Percentiles rank a stretch among this genome's conserved stretches.
These are phyloP conservation scores for Panicum miliaceum DNA, from an alignment of 176 grass and related monocot species.

Conservation along the genomic window DNA sequence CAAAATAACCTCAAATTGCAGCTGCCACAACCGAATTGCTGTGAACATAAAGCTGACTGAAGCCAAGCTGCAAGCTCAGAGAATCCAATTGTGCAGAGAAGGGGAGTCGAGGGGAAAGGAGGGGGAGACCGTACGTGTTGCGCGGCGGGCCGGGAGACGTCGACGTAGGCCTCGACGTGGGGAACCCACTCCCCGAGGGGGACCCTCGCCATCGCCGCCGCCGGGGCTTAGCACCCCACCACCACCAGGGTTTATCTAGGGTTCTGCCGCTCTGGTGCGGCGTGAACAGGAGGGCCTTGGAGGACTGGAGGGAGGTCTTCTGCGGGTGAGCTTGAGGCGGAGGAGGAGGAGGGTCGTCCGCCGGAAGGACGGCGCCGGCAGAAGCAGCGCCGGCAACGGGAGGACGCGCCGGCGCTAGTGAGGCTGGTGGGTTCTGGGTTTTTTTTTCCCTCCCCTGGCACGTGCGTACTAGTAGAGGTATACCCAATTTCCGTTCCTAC, in stretches of 20 bases:
- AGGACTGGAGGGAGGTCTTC: background rate
- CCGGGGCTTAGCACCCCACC: background rate
- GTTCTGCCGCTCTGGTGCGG: constrained; percentile 31
- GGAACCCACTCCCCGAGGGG: constrained; percentile 59
- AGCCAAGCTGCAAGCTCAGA: background rate
- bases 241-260: constrained; percentile 49
- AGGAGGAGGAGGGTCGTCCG: background rate
- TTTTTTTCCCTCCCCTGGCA: background rate
- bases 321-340: background rate
- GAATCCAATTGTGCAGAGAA: background rate
- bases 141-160: constrained; percentile 49
- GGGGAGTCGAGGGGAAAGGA: constrained; percentile 8
- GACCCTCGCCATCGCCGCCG: constrained; percentile 51
- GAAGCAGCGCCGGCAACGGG: background rate
- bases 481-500: too few relatives aligned
- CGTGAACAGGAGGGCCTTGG: background rate
- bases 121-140: constrained; percentile 50
- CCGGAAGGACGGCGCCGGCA: background rate
- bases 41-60: background rate
- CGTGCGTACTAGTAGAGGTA: background rate
- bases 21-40: background rate
- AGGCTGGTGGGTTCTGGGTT: background rate
- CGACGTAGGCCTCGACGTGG: constrained; percentile 70
- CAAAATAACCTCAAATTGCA: background rate
- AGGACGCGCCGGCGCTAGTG: background rate